Conservation (phyloP, 257 asterid species). For the Gentiana macrophylla region DNA sequence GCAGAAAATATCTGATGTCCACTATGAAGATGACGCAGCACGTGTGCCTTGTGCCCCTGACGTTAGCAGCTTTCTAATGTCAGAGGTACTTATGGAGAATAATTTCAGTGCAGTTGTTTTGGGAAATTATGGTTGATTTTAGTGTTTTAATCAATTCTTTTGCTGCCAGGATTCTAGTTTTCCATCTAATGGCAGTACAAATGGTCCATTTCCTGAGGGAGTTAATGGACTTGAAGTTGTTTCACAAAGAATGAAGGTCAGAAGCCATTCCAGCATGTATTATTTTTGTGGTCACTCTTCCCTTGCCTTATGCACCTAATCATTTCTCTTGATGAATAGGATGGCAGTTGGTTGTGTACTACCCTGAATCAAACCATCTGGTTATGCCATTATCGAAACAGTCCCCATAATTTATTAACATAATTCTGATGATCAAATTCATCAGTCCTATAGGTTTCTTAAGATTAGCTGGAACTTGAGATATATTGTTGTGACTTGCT, state of each 20-base stretch:
- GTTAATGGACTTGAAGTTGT: slow-evolving; percentile 69
- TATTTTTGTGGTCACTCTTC: slow-evolving; percentile 7
- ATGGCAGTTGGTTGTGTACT: too few species aligned
- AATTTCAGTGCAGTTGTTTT: background rate
- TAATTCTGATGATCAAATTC: too few species aligned
- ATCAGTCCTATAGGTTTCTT: too few species aligned
- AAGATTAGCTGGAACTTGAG: too few species aligned
- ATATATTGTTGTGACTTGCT: too few species aligned
- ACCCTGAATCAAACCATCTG: too few species aligned
- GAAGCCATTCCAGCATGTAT: slow-evolving; percentile 4
- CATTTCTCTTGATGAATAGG: too few species aligned
- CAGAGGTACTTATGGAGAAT: slow-evolving; percentile 49
- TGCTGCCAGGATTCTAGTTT: slow-evolving; percentile 59
- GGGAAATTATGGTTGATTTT: slow-evolving; percentile 8
- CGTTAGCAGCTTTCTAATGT: slow-evolving; percentile 84
- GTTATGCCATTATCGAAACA: too few species aligned
- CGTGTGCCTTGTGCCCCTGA: slow-evolving; percentile 81
- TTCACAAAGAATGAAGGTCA: slow-evolving; percentile 51
- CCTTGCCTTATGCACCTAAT: background rate
- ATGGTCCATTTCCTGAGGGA: slow-evolving; percentile 63
- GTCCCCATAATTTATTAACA: too few species aligned
- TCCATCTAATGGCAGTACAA: slow-evolving; percentile 52
- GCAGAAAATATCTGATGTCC: slow-evolving; percentile 55
- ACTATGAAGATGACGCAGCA: slow-evolving; percentile 75
- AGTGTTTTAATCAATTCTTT: slow-evolving; percentile 8